Evolutionary conservation across 225 moss, liverwort and hornwort species (phyloP).

Genomic region (Pseudoscleropodium purum): DNA sequence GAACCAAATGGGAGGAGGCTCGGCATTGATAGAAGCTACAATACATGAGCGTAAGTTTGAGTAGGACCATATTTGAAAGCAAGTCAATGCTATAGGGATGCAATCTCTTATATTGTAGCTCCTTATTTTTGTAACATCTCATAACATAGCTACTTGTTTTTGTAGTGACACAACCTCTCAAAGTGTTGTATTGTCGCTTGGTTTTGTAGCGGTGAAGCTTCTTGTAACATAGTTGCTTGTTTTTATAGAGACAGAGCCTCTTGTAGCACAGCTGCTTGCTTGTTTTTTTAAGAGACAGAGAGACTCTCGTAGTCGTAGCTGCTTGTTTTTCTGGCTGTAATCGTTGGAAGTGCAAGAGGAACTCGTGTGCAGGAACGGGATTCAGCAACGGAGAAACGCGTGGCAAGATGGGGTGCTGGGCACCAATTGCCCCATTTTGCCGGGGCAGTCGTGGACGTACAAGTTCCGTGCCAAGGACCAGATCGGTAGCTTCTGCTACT

Average conservation of each 20-base stretch:
- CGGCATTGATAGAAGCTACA: neutral
- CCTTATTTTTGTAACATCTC: neutral
- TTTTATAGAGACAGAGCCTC: accelerated
- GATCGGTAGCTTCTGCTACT: neutral
- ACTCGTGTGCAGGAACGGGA: neutral
- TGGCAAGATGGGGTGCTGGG: neutral
- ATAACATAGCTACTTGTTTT: neutral
- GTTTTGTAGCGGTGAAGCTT: too few relatives aligned
- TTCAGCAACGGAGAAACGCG: neutral
- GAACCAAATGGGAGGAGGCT: neutral
- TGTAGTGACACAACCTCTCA: neutral
- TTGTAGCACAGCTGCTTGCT: too few relatives aligned
- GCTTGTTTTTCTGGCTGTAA: too few relatives aligned
- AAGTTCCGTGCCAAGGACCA: neutral
- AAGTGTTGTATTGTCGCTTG: neutral
- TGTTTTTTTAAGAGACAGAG: too few relatives aligned
- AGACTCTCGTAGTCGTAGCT: too few relatives aligned
- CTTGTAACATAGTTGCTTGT: neutral
- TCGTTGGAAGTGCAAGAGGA: neutral
- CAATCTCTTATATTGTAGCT: neutral
- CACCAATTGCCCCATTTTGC: neutral
- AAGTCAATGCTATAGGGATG: neutral
- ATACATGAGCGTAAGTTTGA: too few relatives aligned
- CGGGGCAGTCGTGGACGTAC: neutral
- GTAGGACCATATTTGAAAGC: accelerated